Evolutionary conservation across 352 stramenopile genomes (phyloP).

Genomic region (Ophiocytium majus): DNA sequence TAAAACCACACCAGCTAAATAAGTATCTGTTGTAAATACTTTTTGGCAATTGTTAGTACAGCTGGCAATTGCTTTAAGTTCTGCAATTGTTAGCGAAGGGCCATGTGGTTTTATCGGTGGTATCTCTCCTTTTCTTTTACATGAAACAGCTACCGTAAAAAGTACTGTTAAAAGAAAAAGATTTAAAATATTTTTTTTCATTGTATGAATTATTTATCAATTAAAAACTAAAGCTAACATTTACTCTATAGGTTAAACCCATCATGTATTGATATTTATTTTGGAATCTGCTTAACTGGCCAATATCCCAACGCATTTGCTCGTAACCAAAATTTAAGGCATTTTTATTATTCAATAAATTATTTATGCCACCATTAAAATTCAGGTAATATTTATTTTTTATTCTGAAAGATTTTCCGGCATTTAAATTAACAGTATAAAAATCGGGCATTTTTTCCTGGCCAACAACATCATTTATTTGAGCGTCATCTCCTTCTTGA

Average conservation of each 20-base stretch:
- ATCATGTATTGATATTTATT: constrained; percentile 4
- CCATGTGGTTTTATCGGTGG: not conserved
- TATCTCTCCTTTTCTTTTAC: not conserved
- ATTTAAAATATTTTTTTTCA: constrained; percentile 10
- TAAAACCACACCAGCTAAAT: constrained; percentile 2
- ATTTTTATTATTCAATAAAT: constrained; percentile 21
- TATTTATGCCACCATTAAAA: constrained; percentile 1
- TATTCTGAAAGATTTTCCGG: constrained; percentile 6
- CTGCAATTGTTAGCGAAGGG: not conserved
- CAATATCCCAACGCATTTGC: not conserved
- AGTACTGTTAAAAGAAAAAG: not conserved
- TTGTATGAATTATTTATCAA: too few relatives aligned
- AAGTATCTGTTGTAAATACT: constrained; percentile 3
- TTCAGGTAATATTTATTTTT: constrained; percentile 8
- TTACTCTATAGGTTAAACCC: not conserved
- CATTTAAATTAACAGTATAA: constrained; percentile 8
- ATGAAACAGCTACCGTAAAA: not conserved
- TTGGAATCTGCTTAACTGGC: not conserved
- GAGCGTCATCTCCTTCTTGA: not conserved
- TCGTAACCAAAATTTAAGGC: not conserved
- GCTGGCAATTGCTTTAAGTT: not conserved
- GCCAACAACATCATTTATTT: not conserved
- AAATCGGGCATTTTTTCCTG: not conserved
- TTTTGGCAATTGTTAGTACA: not conserved
- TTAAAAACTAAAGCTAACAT: constrained; percentile 18